Conservation (phyloP, 352 stramenopile genomes). For the Pilasporangium apinafurcum region DNA sequence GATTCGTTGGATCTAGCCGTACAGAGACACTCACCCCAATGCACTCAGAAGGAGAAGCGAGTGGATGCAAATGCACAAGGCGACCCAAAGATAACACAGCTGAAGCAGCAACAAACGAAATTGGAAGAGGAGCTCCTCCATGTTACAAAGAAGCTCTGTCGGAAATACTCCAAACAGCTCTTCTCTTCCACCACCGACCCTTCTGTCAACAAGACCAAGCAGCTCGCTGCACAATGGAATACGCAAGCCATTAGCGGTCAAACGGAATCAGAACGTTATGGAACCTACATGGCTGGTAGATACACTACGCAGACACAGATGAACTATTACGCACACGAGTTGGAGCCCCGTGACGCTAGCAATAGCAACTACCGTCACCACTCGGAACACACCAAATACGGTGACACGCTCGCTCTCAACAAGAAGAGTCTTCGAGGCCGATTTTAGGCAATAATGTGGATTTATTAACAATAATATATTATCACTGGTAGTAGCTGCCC, state of each 20-base stretch:
- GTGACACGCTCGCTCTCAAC: conserved; percentile 42
- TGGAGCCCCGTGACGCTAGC: conserved; percentile 35
- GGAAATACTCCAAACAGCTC: conserved; percentile 62
- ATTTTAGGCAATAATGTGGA: conserved; percentile 21
- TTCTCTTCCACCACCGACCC: conserved; percentile 10
- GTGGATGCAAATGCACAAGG: neutral
- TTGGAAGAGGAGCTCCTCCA: conserved; percentile 49
- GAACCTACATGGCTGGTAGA: conserved; percentile 42
- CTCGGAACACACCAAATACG: conserved; percentile 62
- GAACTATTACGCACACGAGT: conserved; percentile 49
- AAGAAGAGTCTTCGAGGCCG: conserved; percentile 51
- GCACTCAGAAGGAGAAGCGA: neutral
- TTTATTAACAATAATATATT: neutral
- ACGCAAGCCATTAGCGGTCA: conserved; percentile 13
- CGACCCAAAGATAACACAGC: neutral
- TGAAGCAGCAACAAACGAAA: conserved; percentile 23
- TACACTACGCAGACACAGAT: conserved; percentile 53
- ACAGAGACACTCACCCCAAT: neutral
- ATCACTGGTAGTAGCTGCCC: conserved; percentile 63
- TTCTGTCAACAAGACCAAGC: conserved; percentile 27
- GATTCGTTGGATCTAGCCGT: conserved; percentile 8
- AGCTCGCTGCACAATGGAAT: conserved; percentile 39
- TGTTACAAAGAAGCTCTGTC: conserved; percentile 60
- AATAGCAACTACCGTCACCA: conserved; percentile 41
- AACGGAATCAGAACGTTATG: conserved; percentile 35